Percentiles rank a stretch among this genome's conserved stretches.
These are phyloP conservation scores for Pharus latifolius DNA, from an alignment of 176 grass and related monocot genomes.

Conservation along the genomic window DNA sequence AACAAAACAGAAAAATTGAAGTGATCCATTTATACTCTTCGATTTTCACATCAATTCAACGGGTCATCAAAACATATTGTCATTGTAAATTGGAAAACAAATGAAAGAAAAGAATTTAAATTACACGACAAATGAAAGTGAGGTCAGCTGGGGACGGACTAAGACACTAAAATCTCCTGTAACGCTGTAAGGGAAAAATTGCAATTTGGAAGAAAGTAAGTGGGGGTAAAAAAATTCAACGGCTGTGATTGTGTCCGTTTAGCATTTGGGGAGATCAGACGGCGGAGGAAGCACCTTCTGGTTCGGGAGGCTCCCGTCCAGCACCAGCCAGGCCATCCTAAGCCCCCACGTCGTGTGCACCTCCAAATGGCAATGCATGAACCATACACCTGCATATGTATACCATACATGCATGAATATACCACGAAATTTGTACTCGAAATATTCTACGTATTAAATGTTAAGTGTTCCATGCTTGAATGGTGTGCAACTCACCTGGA, in stretches of 20 bases:
- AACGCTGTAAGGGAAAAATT: slow-evolving; percentile 15
- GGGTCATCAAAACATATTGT: too few species aligned
- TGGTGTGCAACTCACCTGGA: slow-evolving; percentile 24
- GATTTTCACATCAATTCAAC: too few species aligned
- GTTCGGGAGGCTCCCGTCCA: slow-evolving; percentile 26
- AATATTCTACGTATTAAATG: too few species aligned
- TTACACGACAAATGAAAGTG: background rate
- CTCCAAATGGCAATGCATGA: slow-evolving; percentile 65
- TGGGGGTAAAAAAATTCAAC: background rate
- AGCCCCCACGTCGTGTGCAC: slow-evolving; percentile 45
- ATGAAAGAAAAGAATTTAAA: background rate
- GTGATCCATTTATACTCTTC: too few species aligned
- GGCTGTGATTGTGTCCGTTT: background rate
- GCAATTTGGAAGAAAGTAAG: slow-evolving; percentile 18
- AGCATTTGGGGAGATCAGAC: slow-evolving; percentile 43
- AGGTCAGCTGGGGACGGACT: slow-evolving; percentile 17
- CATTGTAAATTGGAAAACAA: background rate
- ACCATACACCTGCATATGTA: slow-evolving; percentile 40
- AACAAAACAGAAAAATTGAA: too few species aligned
- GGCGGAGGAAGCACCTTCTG: slow-evolving; percentile 44
- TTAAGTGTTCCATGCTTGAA: background rate
- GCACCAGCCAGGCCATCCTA: slow-evolving; percentile 48
- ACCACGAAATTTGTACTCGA: background rate
- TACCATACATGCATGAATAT: background rate
- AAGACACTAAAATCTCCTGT: background rate